These are phyloP conservation scores for Sutorius eximius DNA, from an alignment of 1,284 basidiomycete species.

Conservation along the genomic window DNA sequence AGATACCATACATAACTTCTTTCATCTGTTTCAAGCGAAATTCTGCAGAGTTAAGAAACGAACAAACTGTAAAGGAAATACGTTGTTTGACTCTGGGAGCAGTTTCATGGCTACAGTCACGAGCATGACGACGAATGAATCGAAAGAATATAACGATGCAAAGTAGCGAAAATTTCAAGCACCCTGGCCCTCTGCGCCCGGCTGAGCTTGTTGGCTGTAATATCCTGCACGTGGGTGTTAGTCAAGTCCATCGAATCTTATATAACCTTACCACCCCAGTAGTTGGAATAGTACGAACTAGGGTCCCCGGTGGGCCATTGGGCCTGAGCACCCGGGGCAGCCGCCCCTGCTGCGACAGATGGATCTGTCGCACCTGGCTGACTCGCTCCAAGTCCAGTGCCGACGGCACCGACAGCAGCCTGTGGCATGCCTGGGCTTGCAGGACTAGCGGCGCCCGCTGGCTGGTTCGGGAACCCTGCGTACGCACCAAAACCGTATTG, in stretches of 20 bases:
- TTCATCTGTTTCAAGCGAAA: slow-evolving; percentile 29
- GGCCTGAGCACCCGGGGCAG: slow-evolving; percentile 60
- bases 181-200: slow-evolving; percentile 62
- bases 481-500: slow-evolving; percentile 79
- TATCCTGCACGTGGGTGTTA: slow-evolving; percentile 53
- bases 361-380: slow-evolving; percentile 60
- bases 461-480: slow-evolving; percentile 65
- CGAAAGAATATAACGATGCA: slow-evolving; percentile 30
- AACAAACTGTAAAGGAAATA: slow-evolving; percentile 22
- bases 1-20: slow-evolving; percentile 38
- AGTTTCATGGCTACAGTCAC: slow-evolving; percentile 37
- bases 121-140: slow-evolving; percentile 24
- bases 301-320: slow-evolving; percentile 74
- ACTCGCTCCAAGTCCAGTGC: slow-evolving; percentile 53
- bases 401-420: slow-evolving; percentile 48
- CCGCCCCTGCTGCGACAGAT: slow-evolving; percentile 43
- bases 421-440: slow-evolving; percentile 69
- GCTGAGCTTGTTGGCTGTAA: slow-evolving; percentile 72
- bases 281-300: slow-evolving; percentile 75
- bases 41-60: slow-evolving; percentile 27
- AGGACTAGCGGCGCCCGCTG: slow-evolving; percentile 47
- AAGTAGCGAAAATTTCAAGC: slow-evolving; percentile 42
- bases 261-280: slow-evolving; percentile 70
- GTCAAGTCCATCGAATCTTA: not conserved
- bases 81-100: slow-evolving; percentile 22